phyloP scores from a whole-genome alignment of 345 rosid genomes.

The Arabis alpina region DNA sequence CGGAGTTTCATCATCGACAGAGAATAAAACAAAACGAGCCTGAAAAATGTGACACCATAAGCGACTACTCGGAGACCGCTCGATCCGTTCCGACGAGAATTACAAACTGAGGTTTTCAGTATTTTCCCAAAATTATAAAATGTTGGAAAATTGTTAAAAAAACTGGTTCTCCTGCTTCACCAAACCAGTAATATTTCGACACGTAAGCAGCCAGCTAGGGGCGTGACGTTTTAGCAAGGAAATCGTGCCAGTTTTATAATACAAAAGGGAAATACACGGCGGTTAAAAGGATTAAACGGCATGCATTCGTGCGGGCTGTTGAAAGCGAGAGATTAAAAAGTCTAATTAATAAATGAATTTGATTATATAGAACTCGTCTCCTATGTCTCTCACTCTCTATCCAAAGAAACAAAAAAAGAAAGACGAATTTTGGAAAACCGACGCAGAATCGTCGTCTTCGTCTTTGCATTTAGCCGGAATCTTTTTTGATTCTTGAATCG shows the following conservation, averaged over 20 bases:
- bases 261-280: slow-evolving; percentile 21
- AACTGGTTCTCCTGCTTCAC: slow-evolving; percentile 11
- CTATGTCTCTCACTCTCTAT: slow-evolving; percentile 42
- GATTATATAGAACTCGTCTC: slow-evolving; percentile 16
- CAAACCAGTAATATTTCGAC: slow-evolving; percentile 20
- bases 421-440: slow-evolving; percentile 30
- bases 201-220: not conserved
- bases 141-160: too few relatives aligned
- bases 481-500: slow-evolving; percentile 15
- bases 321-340: slow-evolving; percentile 17
- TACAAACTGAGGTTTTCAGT: slow-evolving; percentile 5
- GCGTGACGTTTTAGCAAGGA: slow-evolving; percentile 17
- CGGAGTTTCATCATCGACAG: slow-evolving; percentile 19
- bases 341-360: not conserved
- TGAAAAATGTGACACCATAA: too few relatives aligned
- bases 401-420: slow-evolving; percentile 17
- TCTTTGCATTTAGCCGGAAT: slow-evolving; percentile 34
- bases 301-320: slow-evolving; percentile 29
- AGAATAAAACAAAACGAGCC: not conserved
- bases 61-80: not conserved
- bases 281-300: slow-evolving; percentile 37
- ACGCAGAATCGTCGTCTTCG: slow-evolving; percentile 30
- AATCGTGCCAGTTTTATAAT: slow-evolving; percentile 33
- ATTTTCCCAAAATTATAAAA: not conserved
- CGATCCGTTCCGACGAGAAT: slow-evolving; percentile 28